Evolutionary conservation across 108 stramenopile genomes (phyloP), one percentile per base, ranked within the genome.

Genomic region (Nitzschia putrida): DNA sequence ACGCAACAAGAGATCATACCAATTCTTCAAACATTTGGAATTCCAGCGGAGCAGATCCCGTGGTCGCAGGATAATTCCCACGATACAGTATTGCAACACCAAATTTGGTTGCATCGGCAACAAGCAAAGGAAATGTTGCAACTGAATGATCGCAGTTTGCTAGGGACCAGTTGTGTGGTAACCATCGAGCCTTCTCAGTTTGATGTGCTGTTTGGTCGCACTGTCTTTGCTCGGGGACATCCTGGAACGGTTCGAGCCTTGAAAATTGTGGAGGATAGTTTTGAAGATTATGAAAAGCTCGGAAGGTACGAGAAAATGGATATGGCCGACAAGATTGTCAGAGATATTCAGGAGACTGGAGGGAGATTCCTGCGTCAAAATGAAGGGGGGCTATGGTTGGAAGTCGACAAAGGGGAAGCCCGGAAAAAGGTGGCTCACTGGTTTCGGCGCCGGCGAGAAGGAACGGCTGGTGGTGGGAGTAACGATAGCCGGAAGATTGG

Each of bases 181-280:
- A 25, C 57, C 23, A 16, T 55, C n/a, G 22, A 61, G 16, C 74
- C 74, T 0, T 38, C 16, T 10, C 39, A 43, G 10, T 75, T 75
- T 47, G 74, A 75, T 68, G 74, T 75, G 11, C 44, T 75, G 39
- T 75, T 75, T 44, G 74, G 74, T 12, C 42, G 66, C 4, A 44
- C 41, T 58, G 22, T 26, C 38, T 38, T 16, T 16, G 56, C 66
- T 0, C 26, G 73, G 0, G 65, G 59, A 0, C 66, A 68, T 41
- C 16, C 53, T 3, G 74, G 74, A 24, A 75, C 68, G 21, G 20
- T 61, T 12, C 52, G 67, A 21, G 56, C 56, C 26, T 21, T 44
- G 0, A 29, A 52, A 18, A 7, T 75, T 12, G 61, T 75, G 0
- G 23, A 68, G 61, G 60, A 34, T 4, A 13, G 54, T 13, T 41